Evolutionary conservation across 2,329 filamentous ascomycete species (phyloP).

Genomic region (Pseudopithomyces chartarum): DNA sequence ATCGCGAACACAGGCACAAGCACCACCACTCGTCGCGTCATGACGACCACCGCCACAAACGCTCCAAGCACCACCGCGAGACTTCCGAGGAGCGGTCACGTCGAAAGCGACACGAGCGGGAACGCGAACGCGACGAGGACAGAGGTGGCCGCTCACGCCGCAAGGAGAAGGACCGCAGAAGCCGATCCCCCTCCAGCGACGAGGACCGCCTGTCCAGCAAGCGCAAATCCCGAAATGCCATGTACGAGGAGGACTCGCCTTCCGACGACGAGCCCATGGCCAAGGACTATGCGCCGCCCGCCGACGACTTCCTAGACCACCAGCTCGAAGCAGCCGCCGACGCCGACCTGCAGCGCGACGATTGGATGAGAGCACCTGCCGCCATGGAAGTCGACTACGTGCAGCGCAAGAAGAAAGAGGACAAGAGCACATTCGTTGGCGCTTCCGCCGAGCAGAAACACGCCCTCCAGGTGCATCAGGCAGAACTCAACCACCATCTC

Average conservation of each 20-base stretch:
- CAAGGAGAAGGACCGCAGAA: constrained; percentile 34
- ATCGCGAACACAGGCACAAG: constrained; percentile 47
- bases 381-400: constrained; percentile 84
- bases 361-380: constrained; percentile 93
- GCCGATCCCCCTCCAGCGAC: constrained; percentile 35
- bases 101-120: constrained; percentile 49
- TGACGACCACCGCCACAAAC: constrained; percentile 65
- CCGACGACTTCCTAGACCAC: constrained; percentile 52
- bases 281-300: constrained; percentile 51
- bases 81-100: constrained; percentile 45
- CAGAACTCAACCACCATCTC: constrained; percentile 79
- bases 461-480: constrained; percentile 74
- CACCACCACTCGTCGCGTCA: constrained; percentile 52
- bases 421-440: constrained; percentile 50
- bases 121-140: constrained; percentile 44
- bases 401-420: constrained; percentile 61
- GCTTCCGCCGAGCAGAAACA: constrained; percentile 61
- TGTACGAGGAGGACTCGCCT: constrained; percentile 39
- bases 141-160: constrained; percentile 43
- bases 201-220: constrained; percentile 39
- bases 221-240: constrained; percentile 40
- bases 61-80: constrained; percentile 61
- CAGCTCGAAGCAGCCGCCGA: constrained; percentile 44
- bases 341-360: constrained; percentile 68
- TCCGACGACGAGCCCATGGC: constrained; percentile 42